Conservation (phyloP, 129 eudicot genomes). For the Calendula officinalis region DNA sequence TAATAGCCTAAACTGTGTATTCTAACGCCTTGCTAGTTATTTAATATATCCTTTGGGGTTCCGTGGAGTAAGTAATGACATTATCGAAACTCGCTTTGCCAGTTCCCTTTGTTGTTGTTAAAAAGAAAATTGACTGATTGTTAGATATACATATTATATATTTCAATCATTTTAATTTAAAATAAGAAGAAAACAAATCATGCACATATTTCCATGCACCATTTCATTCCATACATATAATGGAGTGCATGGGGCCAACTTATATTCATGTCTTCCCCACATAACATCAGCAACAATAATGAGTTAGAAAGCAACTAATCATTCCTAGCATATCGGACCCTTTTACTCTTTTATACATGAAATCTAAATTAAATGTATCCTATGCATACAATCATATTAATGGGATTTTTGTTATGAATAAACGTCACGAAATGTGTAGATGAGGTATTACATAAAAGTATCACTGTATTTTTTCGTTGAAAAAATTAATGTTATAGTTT, state of each 20-base stretch:
- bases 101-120: too few relatives aligned
- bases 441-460: too few relatives aligned
- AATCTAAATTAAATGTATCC: conserved; percentile 22
- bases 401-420: background rate
- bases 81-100: too few relatives aligned
- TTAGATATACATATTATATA: background rate
- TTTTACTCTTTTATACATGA: conserved; percentile 20
- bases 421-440: too few relatives aligned
- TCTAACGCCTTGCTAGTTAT: too few relatives aligned
- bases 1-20: too few relatives aligned
- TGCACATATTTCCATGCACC: conserved; percentile 20
- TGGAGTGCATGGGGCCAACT: conserved; percentile 27
- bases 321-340: conserved; percentile 35
- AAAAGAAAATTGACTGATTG: too few relatives aligned
- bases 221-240: conserved; percentile 19
- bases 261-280: conserved; percentile 28
- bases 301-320: conserved; percentile 44
- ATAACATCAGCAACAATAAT: conserved; percentile 23
- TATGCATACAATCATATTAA: background rate
- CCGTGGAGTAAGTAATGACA: too few relatives aligned
- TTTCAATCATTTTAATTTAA: too few relatives aligned
- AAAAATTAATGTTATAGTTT: too few relatives aligned
- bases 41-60: too few relatives aligned
- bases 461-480: too few relatives aligned
- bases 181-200: background rate